Base-by-base conservation (phyloP, 352 stramenopile genomes). In the Phytophthora citrophthora region DNA sequence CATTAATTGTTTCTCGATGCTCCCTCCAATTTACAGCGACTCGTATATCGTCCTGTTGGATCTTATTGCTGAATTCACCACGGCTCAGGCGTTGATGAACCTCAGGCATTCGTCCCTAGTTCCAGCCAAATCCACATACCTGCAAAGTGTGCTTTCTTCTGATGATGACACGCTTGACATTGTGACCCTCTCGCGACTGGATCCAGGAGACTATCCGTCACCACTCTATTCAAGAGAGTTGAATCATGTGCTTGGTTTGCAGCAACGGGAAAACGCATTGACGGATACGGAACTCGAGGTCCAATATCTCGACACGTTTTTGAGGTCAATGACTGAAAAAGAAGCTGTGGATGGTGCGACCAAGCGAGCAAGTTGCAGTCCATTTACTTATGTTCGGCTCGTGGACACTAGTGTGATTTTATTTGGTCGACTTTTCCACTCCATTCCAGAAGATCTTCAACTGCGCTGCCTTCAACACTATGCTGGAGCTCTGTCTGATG, bases 211-310 rank as follows among this genome's bases (percentile, higher is more conserved):
- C 58, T 65, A 75, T 10, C 85, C 88, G 10, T 86, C 65, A 16
- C 72, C 72, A 4, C 64, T 94, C 12, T 94, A 91, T 43, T 88
- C 85, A 29, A 77, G 80, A 16, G 88, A 93, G 46, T 58, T 95
- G 11, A 96, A 96, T 68, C 78, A 89, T 34, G 74, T 91, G 27
- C 70, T 96, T 15, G 75, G 74, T 11, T 65, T 96, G 16, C 69
- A 88, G 18, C 86, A 89, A 51, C 72, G 59, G 5, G 86, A 92
- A 47, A 92, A 90, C 20, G 76, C 85, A 10, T 72, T 96, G 5
- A 91, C 83, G 2, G 88, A 96, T 62, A 91, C 79, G 12, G 88
- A 96, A 46, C 62, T 96, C 5, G 88, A 96, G 46, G 72, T 93
- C 4, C 85, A 94, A 71, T 94, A 95, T 61, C 55, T 91, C 12